Conservation (phyloP, 1,139 yeast genomes). For the Suhomyces anneliseae region DNA sequence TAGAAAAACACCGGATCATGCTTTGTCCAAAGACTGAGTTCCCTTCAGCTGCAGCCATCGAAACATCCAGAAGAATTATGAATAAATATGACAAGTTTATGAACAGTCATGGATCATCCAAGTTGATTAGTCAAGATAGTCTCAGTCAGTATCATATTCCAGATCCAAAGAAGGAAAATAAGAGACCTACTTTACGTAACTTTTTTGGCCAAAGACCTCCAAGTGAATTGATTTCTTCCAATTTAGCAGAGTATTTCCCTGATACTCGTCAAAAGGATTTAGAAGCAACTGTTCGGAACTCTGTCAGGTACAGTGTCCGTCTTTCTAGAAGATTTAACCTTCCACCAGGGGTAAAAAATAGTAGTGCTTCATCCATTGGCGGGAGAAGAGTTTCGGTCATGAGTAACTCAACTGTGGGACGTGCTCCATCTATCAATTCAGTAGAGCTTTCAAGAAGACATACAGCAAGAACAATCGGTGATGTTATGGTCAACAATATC, state of each 20-base stretch:
- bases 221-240: conserved; percentile 85
- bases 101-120: conserved; percentile 7
- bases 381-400: conserved; percentile 22
- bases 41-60: conserved; percentile 70
- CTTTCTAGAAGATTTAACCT: conserved; percentile 44
- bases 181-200: conserved; percentile 39
- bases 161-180: conserved; percentile 18
- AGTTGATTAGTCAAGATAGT: conserved; percentile 16
- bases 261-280: conserved; percentile 71
- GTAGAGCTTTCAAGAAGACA: conserved; percentile 17
- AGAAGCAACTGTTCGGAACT: conserved; percentile 78
- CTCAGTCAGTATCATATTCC: conserved; percentile 29
- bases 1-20: conserved; percentile 72
- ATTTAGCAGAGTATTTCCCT: conserved; percentile 90
- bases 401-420: conserved; percentile 24
- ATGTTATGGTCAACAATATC: conserved; percentile 59
- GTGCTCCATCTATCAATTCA: conserved; percentile 25
- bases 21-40: conserved; percentile 62
- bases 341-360: conserved; percentile 20
- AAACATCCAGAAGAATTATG: conserved; percentile 53
- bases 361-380: conserved; percentile 25
- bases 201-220: conserved; percentile 93
- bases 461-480: conserved; percentile 58
- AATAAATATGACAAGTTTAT: conserved; percentile 33
- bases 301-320: conserved; percentile 74